A percentile compares a stretch with the other conserved stretches of the same genome.
These are phyloP conservation scores for Whalleya microplaca DNA, from an alignment of 2,329 filamentous ascomycete species.

Conservation along the genomic window DNA sequence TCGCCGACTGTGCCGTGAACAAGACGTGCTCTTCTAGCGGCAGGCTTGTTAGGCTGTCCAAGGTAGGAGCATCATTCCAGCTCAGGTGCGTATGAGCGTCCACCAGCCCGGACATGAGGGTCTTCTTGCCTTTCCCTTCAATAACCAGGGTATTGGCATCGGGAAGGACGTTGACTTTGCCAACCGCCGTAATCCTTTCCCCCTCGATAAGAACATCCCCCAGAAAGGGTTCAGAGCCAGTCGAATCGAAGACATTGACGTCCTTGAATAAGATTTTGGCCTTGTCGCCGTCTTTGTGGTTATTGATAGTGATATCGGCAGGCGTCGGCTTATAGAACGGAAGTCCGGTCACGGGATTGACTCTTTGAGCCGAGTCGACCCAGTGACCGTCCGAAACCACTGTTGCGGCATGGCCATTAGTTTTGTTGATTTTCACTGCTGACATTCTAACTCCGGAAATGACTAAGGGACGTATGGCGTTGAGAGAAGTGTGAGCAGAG, in stretches of 20 bases:
- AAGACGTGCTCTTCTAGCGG: conserved; percentile 52
- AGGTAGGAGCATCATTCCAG: conserved; percentile 48
- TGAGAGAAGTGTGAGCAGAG: not conserved
- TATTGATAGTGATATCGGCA: conserved; percentile 14
- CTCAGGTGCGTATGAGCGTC: conserved; percentile 54
- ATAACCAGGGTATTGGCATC: conserved; percentile 32
- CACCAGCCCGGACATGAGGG: conserved; percentile 53
- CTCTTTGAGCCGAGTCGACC: not conserved
- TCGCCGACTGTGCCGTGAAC: conserved; percentile 46
- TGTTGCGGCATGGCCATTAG: not conserved
- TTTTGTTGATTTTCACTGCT: not conserved
- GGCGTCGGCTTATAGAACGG: conserved; percentile 16
- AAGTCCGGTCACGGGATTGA: conserved; percentile 13
- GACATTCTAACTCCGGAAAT: not conserved
- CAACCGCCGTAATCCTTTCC: conserved; percentile 32
- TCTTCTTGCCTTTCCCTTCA: conserved; percentile 44
- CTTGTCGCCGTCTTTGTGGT: conserved; percentile 10
- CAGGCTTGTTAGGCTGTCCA: conserved; percentile 46
- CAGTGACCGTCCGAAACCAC: not conserved
- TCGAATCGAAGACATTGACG: conserved; percentile 39
- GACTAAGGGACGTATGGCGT: not conserved
- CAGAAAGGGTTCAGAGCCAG: conserved; percentile 32
- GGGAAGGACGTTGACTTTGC: conserved; percentile 22
- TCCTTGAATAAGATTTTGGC: conserved; percentile 35
- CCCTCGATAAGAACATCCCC: conserved; percentile 39